A percentile compares a stretch with the other conserved stretches of the same genome.
phyloP scores from a whole-genome alignment of 176 grass and related monocot species.

The Coix lacrymajobi region DNA sequence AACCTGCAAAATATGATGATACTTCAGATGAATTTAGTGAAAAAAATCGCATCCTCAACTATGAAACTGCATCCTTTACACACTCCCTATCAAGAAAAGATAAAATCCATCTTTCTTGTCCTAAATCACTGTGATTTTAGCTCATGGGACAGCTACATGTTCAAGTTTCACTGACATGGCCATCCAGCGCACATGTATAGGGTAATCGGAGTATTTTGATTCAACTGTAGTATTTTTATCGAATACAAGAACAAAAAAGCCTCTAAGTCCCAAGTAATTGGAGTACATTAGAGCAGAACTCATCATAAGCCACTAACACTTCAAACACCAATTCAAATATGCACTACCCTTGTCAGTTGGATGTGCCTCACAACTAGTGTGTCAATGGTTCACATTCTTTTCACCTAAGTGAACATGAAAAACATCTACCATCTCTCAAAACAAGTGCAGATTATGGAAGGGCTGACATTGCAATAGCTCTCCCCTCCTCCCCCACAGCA shows the following conservation, averaged over 20 bases:
- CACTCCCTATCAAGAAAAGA: not conserved
- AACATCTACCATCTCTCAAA: not conserved
- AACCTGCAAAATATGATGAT: conserved; percentile 53
- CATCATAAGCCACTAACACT: no score
- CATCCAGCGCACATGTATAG: not conserved
- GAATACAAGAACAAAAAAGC: not conserved
- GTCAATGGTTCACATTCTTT: not conserved
- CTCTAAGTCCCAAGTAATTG: not conserved
- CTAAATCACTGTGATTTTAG: not conserved
- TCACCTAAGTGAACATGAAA: not conserved
- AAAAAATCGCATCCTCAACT: not conserved
- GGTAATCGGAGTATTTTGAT: no score
- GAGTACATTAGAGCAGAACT: no score
- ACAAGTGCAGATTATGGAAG: not conserved
- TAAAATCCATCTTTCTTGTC: not conserved
- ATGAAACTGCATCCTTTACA: not conserved
- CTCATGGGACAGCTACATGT: not conserved
- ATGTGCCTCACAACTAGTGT: no score
- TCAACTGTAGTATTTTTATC: not conserved
- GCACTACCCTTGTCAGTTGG: no score
- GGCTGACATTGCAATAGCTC: not conserved
- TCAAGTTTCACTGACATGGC: not conserved
- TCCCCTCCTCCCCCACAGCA: not conserved
- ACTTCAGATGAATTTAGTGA: not conserved
- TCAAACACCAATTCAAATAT: no score